These are phyloP conservation scores for Fusarium coicis DNA, from an alignment of 2,329 filamentous ascomycete genomes.

Conservation along the genomic window DNA sequence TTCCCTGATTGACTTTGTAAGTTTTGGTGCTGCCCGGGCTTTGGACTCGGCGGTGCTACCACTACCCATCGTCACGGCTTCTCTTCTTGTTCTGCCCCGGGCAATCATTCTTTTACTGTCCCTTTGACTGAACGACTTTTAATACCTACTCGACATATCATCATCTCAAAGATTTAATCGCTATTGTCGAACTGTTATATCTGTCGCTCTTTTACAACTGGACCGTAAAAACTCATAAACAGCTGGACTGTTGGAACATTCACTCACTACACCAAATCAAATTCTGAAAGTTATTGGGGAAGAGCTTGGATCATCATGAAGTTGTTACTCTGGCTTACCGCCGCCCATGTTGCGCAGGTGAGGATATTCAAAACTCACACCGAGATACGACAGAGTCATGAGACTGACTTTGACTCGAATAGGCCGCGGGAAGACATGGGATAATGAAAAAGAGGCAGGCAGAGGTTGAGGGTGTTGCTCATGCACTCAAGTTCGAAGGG, in stretches of 20 bases:
- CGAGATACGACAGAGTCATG: not conserved
- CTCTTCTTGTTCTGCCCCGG: constrained; percentile 35
- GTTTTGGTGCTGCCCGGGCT: constrained; percentile 25
- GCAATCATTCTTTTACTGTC: constrained; percentile 33
- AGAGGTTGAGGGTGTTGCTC: constrained; percentile 6
- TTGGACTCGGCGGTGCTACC: constrained; percentile 20
- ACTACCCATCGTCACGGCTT: constrained; percentile 10
- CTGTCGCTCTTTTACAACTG: constrained; percentile 23
- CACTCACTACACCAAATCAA: constrained; percentile 16
- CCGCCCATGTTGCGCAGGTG: constrained; percentile 36
- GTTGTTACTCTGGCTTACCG: constrained; percentile 30
- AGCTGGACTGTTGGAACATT: constrained; percentile 44
- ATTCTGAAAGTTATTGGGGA: not conserved
- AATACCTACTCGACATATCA: constrained; percentile 8
- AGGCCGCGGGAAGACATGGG: constrained; percentile 36
- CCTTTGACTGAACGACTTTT: constrained; percentile 9
- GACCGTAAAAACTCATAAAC: constrained; percentile 12
- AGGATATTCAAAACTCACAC: not conserved
- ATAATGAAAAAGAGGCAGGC: constrained; percentile 32
- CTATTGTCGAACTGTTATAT: not conserved
- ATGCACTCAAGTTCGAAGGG: constrained; percentile 42
- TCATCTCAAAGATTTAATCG: not conserved
- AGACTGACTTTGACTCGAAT: not conserved
- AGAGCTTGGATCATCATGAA: constrained; percentile 22
- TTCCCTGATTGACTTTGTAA: constrained; percentile 16